Conservation (phyloP, 225 moss, liverwort and hornwort genomes). For the Pseudoscleropodium purum region DNA sequence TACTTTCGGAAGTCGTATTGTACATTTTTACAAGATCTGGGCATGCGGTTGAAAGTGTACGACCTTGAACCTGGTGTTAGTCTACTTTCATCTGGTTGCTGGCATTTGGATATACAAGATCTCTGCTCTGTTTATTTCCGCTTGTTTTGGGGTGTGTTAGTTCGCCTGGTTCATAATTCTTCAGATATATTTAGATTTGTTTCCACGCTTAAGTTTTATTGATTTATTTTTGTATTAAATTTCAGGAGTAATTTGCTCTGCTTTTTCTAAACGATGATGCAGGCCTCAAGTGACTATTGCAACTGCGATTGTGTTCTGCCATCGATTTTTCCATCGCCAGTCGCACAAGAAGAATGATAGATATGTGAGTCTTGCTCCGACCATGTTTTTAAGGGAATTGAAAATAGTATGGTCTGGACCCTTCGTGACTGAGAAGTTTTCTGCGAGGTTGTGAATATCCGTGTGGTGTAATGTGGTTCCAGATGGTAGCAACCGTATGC, state of each 20-base stretch:
- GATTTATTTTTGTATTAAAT: not conserved
- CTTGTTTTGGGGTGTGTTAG: not conserved
- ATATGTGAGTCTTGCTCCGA: slow-evolving; percentile 54
- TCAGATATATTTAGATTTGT: not conserved
- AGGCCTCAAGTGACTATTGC: slow-evolving; percentile 97
- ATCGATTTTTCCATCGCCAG: slow-evolving; percentile 94
- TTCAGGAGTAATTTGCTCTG: not conserved
- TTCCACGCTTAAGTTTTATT: not conserved
- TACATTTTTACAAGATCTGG: slow-evolving; percentile 57
- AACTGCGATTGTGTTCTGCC: slow-evolving; percentile 92
- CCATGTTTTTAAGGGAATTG: not conserved
- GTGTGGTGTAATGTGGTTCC: slow-evolving; percentile 27
- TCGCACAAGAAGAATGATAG: slow-evolving; percentile 90
- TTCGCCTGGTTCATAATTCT: not conserved
- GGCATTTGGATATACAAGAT: not conserved
- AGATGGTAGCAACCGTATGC: slow-evolving; percentile 94
- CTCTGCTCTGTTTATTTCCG: not conserved
- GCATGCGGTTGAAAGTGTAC: slow-evolving; percentile 66
- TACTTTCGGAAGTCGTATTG: slow-evolving; percentile 61
- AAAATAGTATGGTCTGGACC: not conserved
- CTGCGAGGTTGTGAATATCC: slow-evolving; percentile 6
- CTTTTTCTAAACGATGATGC: slow-evolving; percentile 7
- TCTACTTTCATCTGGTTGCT: not conserved
- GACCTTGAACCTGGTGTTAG: not conserved
- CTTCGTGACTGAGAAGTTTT: not conserved